Percentiles rank a stretch among this genome's conserved stretches.
Conservation (phyloP, 2,329 filamentous ascomycete genomes). For the Verticillium nubilum region DNA sequence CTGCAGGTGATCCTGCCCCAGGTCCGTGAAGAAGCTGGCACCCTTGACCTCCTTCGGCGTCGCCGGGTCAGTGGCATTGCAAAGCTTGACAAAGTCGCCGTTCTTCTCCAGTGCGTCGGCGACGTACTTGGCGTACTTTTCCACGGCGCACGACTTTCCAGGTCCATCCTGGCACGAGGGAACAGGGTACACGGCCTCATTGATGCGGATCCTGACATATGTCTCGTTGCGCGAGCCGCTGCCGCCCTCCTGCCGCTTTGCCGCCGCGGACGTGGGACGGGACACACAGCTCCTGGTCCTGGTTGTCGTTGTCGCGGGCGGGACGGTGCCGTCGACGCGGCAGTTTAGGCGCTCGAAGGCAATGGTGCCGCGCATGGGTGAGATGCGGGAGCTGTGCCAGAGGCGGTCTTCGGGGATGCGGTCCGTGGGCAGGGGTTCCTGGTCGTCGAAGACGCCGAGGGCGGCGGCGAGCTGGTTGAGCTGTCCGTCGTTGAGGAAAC, state of each 20-base stretch:
- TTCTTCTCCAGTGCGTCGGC: slow-evolving; percentile 37
- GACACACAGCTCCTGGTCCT: slow-evolving; percentile 7
- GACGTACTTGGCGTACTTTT: slow-evolving; percentile 38
- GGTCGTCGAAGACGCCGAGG: slow-evolving; percentile 55
- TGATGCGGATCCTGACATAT: slow-evolving; percentile 53
- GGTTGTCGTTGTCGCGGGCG: slow-evolving; percentile 4
- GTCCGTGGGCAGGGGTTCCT: slow-evolving; percentile 41
- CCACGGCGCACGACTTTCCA: slow-evolving; percentile 45
- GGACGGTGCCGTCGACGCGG: slow-evolving; percentile 8
- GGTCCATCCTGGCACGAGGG: slow-evolving; percentile 49
- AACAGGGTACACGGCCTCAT: slow-evolving; percentile 58
- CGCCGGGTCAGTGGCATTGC: slow-evolving; percentile 35
- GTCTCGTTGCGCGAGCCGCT: slow-evolving; percentile 22
- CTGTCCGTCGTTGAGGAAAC: slow-evolving; percentile 63
- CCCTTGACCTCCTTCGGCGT: slow-evolving; percentile 36
- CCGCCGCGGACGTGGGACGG: slow-evolving; percentile 2
- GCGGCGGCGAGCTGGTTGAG: slow-evolving; percentile 55
- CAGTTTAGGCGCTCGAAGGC: slow-evolving; percentile 60
- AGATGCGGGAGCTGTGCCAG: slow-evolving; percentile 50
- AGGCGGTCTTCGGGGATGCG: slow-evolving; percentile 40
- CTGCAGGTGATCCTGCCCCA: slow-evolving; percentile 31
- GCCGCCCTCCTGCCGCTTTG: background rate
- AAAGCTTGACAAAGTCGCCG: slow-evolving; percentile 43
- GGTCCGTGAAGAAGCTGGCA: slow-evolving; percentile 43
- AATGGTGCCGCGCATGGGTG: slow-evolving; percentile 60